A percentile compares a stretch with the other conserved stretches of the same genome.
phyloP scores from a whole-genome alignment of 495 filamentous ascomycete species.

The Penicillium macrosclerotiorum region DNA sequence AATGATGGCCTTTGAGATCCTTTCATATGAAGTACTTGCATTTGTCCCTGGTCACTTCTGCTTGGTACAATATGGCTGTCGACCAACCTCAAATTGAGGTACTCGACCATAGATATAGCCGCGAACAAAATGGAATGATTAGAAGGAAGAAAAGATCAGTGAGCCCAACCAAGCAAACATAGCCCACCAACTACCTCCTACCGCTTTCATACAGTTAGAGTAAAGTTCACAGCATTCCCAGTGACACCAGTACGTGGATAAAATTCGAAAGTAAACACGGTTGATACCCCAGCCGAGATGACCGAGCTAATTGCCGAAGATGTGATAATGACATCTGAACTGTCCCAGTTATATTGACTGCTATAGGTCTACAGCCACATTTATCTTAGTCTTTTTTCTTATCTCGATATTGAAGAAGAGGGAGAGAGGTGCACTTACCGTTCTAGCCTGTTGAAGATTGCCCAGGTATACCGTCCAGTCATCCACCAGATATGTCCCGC shows the following conservation, averaged over 20 bases:
- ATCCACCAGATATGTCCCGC: conserved; percentile 52
- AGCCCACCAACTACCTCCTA: too few relatives aligned
- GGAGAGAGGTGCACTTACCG: conserved; percentile 38
- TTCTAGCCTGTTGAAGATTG: conserved; percentile 50
- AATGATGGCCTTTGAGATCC: too few relatives aligned
- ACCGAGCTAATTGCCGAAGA: conserved; percentile 44
- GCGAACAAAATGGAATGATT: too few relatives aligned
- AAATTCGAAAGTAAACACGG: conserved; percentile 54
- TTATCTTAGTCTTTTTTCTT: neutral
- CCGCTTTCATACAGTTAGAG: conserved; percentile 44
- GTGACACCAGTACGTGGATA: conserved; percentile 39
- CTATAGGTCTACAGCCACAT: conserved; percentile 35
- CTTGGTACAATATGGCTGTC: too few relatives aligned
- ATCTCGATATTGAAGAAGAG: neutral
- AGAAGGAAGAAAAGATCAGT: too few relatives aligned
- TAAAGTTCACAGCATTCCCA: conserved; percentile 46
- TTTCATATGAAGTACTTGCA: too few relatives aligned
- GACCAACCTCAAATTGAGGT: neutral
- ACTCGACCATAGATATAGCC: too few relatives aligned
- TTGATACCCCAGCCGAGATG: conserved; percentile 39
- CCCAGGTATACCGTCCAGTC: conserved; percentile 57
- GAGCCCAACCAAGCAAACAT: too few relatives aligned
- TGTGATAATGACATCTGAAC: conserved; percentile 40
- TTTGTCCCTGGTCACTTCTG: too few relatives aligned
- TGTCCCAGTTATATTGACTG: conserved; percentile 53